Evolutionary conservation across 2,329 filamentous ascomycete species (phyloP).

Genomic region (Cladosporium colombiae): DNA sequence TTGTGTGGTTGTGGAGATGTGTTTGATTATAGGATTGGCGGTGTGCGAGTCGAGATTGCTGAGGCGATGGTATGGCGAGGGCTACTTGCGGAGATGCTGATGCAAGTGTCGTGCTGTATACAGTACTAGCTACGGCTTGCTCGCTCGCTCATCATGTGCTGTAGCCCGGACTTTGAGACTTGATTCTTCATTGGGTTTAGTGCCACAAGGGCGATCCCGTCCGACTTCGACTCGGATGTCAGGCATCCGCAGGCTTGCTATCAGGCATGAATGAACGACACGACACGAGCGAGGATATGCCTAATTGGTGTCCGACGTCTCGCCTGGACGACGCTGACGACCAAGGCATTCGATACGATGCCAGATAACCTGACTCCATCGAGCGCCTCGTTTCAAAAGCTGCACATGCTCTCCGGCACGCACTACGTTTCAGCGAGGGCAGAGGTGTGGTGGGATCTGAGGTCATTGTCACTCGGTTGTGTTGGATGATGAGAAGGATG

Average conservation of each 20-base stretch:
- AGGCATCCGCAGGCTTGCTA: background rate
- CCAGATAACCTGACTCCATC: background rate
- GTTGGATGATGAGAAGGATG: constrained; percentile 2
- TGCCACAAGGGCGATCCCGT: background rate
- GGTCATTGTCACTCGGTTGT: constrained; percentile 4
- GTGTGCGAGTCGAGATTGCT: background rate
- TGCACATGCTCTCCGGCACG: background rate
- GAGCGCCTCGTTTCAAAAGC: background rate
- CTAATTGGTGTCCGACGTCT: background rate
- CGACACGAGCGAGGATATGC: background rate
- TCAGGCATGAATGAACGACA: background rate
- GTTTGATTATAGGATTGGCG: constrained; percentile 10
- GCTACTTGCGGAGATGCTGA: constrained; percentile 6
- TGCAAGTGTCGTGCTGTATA: constrained; percentile 20
- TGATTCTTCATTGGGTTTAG: constrained; percentile 8
- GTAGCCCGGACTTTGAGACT: constrained; percentile 10
- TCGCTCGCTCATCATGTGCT: constrained; percentile 1
- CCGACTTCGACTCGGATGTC: background rate
- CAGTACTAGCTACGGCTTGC: constrained; percentile 21
- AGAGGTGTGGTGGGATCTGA: constrained; percentile 8
- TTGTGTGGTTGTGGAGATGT: background rate
- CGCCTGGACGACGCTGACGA: background rate
- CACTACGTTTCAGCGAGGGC: background rate
- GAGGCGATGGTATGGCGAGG: background rate
- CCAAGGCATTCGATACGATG: background rate